Conservation (phyloP, 495 filamentous ascomycete genomes). For the Penicillium crystallinum region DNA sequence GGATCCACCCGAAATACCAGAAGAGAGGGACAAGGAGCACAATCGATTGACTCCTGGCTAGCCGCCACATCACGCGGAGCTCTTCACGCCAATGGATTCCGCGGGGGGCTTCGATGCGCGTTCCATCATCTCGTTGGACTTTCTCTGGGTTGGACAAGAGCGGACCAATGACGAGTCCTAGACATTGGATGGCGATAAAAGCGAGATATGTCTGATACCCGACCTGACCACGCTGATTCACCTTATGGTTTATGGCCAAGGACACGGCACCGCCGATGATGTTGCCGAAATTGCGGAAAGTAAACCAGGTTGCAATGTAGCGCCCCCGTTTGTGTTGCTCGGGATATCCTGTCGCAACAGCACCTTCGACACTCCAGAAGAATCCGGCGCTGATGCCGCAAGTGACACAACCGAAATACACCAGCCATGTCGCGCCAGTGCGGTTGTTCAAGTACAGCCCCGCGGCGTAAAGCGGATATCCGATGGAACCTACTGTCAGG, state of each 20-base stretch:
- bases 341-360: slow-evolving; percentile 50
- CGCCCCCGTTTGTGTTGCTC: slow-evolving; percentile 48
- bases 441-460: slow-evolving; percentile 54
- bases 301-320: slow-evolving; percentile 52
- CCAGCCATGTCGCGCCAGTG: slow-evolving; percentile 50
- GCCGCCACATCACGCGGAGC: slow-evolving; percentile 26
- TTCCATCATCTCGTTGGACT: slow-evolving; percentile 46
- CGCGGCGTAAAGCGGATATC: slow-evolving; percentile 52
- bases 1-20: slow-evolving; percentile 49
- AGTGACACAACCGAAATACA: slow-evolving; percentile 47
- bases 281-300: slow-evolving; percentile 49
- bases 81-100: slow-evolving; percentile 39
- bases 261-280: slow-evolving; percentile 51
- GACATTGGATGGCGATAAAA: slow-evolving; percentile 49
- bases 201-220: slow-evolving; percentile 47
- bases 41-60: slow-evolving; percentile 42
- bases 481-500: slow-evolving; percentile 48
- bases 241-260: slow-evolving; percentile 47
- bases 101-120: slow-evolving; percentile 26
- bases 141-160: slow-evolving; percentile 50
- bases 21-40: slow-evolving; percentile 48
- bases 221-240: slow-evolving; percentile 45
- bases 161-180: slow-evolving; percentile 43
- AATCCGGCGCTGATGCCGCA: slow-evolving; percentile 50
- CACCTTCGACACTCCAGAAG: slow-evolving; percentile 52